A percentile compares a stretch with the other conserved stretches of the same genome.
Conservation (phyloP, 2,329 filamentous ascomycete species). For the Thelonectria rubi region DNA sequence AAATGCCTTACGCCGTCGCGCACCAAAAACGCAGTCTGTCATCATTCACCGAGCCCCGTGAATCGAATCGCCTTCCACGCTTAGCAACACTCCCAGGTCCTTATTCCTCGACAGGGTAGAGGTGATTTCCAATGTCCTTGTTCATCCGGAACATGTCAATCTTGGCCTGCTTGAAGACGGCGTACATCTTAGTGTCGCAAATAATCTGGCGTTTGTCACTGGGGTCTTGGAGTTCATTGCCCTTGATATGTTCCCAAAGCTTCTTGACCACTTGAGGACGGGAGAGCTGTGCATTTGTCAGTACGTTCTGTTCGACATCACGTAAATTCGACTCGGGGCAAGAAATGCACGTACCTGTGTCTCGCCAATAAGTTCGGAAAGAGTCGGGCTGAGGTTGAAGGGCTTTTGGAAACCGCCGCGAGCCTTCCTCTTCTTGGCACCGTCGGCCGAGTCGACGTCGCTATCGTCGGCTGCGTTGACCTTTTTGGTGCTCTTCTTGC, state of each 20-base stretch:
- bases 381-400: slow-evolving; percentile 75
- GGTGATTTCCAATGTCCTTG: slow-evolving; percentile 88
- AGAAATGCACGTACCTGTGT: slow-evolving; percentile 63
- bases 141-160: slow-evolving; percentile 99
- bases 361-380: slow-evolving; percentile 76
- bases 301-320: neutral
- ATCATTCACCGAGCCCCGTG: slow-evolving; percentile 22
- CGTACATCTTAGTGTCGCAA: slow-evolving; percentile 91
- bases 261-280: slow-evolving; percentile 96
- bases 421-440: slow-evolving; percentile 76
- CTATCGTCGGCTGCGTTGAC: slow-evolving; percentile 83
- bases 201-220: slow-evolving; percentile 90
- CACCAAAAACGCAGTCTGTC: slow-evolving; percentile 40
- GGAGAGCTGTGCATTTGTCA: slow-evolving; percentile 72
- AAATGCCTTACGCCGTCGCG: slow-evolving; percentile 42
- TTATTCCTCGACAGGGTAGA: slow-evolving; percentile 74
- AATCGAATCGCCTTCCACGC: neutral
- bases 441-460: slow-evolving; percentile 72
- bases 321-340: too few relatives aligned
- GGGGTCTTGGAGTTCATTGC: slow-evolving; percentile 87
- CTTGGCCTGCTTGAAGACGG: slow-evolving; percentile 88
- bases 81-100: neutral
- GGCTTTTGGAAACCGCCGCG: slow-evolving; percentile 94
- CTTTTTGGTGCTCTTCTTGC: slow-evolving; percentile 80
- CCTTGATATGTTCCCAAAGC: slow-evolving; percentile 95